These are phyloP conservation scores for Boletus sensibilis DNA, from an alignment of 768 basidiomycete genomes.

Conservation along the genomic window DNA sequence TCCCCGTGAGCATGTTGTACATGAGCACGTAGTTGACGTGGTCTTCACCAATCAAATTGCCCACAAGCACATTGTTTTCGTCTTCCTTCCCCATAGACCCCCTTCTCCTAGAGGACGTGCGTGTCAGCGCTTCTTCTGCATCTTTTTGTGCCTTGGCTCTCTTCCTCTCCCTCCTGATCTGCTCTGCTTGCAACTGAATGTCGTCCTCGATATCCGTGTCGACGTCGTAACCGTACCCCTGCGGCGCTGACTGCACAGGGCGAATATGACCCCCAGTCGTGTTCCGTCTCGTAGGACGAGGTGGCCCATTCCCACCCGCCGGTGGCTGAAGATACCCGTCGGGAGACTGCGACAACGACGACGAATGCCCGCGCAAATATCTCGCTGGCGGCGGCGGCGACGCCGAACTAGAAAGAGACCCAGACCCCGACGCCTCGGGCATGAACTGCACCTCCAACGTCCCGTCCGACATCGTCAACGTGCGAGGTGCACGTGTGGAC, in stretches of 20 bases:
- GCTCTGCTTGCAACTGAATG: slow-evolving; percentile 87
- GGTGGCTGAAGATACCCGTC: slow-evolving; percentile 59
- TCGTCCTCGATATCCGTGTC: slow-evolving; percentile 47
- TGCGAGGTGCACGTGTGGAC: slow-evolving; percentile 19
- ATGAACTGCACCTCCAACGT: slow-evolving; percentile 20
- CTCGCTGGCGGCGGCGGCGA: slow-evolving; percentile 26
- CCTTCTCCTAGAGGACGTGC: slow-evolving; percentile 22
- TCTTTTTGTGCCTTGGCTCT: slow-evolving; percentile 65
- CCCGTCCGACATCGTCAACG: slow-evolving; percentile 14
- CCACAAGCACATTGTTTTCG: slow-evolving; percentile 69
- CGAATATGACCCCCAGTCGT: slow-evolving; percentile 59
- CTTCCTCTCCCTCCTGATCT: slow-evolving; percentile 81
- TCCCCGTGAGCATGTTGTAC: slow-evolving; percentile 99
- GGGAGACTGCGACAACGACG: slow-evolving; percentile 30
- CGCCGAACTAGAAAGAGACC: slow-evolving; percentile 15
- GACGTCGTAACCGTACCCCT: slow-evolving; percentile 38
- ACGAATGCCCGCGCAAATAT: slow-evolving; percentile 17
- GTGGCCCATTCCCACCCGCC: slow-evolving; percentile 14
- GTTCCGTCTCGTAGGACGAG: slow-evolving; percentile 58
- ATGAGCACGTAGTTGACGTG: slow-evolving; percentile 99
- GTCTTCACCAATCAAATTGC: slow-evolving; percentile 96
- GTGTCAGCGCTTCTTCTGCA: slow-evolving; percentile 57
- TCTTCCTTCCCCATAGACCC: slow-evolving; percentile 33
- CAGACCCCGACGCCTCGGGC: slow-evolving; percentile 16
- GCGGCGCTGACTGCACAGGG: slow-evolving; percentile 28